Evolutionary conservation across 768 basidiomycete genomes (phyloP), one percentile per base, ranked within the genome.

Genomic region (Mycena latifolia): DNA sequence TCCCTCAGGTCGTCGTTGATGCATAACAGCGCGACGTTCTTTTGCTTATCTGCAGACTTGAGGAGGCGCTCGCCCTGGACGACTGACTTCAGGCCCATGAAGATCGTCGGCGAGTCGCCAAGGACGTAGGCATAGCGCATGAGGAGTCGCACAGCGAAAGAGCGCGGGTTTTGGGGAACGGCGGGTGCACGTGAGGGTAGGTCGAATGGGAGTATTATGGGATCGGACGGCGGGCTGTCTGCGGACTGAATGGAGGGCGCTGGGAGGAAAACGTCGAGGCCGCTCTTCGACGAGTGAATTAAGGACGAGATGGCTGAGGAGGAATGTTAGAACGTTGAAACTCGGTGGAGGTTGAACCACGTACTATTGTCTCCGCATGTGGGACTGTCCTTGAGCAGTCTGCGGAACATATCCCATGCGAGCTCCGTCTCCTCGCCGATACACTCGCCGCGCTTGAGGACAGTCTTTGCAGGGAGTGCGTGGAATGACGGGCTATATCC

Each of bases 71-170:
- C 39, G 17, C 56, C 50, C n/a, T 53, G 41, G 2, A 10, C 1
- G 4, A 31, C 20, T 39, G 31, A 51, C 45, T 37, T 58, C 57
- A 71, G 35, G 45, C 54, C 58, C 29, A 64, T 29, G 67, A 71
- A 71, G 29, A 46, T 41, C 1, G 70, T 69, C 5, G 65, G 65
- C 14, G 67, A 56, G 55, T 71, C 70, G 25, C 67, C 70, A 29
- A 71, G 59, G 17, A 66, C 67, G 59, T 69, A 60, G 5, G 70
- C 61, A 24, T 71, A 71, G 39, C 70, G 67, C 55, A 63, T 46
- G 12, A 71, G 56, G 8, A 71, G 67, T 2, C 67, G 64, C 15
- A 69, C 59, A 3, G 65, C 70, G 33, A 71, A 71, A 20, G 54
- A 48, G 61, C 70, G 70, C 15, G 65, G 65, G 47, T 69, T 67